Evolutionary conservation across 2,329 filamentous ascomycete genomes (phyloP).

Genomic region (Rhinocladiella similis): DNA sequence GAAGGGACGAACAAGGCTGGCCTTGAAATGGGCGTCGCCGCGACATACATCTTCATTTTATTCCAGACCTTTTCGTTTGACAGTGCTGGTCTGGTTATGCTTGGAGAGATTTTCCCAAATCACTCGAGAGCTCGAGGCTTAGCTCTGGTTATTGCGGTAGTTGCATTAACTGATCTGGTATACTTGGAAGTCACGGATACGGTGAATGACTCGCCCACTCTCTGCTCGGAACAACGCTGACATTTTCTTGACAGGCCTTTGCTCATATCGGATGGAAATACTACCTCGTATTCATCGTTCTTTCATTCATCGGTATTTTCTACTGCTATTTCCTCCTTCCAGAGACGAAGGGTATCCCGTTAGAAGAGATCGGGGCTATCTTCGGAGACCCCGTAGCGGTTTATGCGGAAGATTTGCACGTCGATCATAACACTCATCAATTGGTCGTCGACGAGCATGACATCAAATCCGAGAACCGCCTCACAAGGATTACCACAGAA

Average conservation of each 20-base stretch:
- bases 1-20: constrained; percentile 4
- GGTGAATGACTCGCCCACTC: no score
- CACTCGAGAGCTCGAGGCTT: constrained; percentile 2
- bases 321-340: constrained; percentile 23
- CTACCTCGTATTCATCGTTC: constrained; percentile 25
- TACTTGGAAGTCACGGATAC: constrained; percentile 32
- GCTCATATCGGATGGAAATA: constrained; percentile 35
- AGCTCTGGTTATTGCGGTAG: background rate
- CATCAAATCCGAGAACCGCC: no score
- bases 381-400: no score
- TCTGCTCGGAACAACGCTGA: no score
- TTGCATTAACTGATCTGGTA: constrained; percentile 22
- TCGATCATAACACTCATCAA: no score
- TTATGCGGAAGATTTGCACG: no score
- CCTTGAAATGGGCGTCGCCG: constrained; percentile 47
- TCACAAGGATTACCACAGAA: no score
- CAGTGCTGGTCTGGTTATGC: background rate
- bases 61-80: constrained; percentile 1
- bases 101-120: constrained; percentile 10
- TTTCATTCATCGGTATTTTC: background rate
- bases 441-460: no score
- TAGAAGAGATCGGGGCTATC: no score
- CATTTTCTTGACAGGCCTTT: no score
- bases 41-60: constrained; percentile 53
- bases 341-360: constrained; percentile 25